Percentiles rank a stretch among this genome's conserved stretches.
These are phyloP conservation scores for Rhodosporidiobolus odoratus DNA, from an alignment of 768 basidiomycete species.

Conservation along the genomic window DNA sequence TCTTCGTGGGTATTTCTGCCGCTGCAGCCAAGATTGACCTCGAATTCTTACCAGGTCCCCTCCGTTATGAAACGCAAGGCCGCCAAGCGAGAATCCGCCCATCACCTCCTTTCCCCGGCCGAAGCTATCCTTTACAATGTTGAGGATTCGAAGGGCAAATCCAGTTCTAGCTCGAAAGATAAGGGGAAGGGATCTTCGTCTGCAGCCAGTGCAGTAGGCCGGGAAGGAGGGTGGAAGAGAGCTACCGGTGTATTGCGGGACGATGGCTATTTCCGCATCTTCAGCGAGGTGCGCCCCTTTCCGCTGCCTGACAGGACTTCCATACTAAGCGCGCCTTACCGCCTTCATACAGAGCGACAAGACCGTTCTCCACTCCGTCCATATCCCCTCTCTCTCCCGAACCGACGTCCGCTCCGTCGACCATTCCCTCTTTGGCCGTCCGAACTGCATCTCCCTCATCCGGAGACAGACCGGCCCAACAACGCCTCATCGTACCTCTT, in stretches of 20 bases:
- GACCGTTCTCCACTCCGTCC: conserved; percentile 25
- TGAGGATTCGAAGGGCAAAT: conserved; percentile 17
- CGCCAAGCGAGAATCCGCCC: conserved; percentile 29
- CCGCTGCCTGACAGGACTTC: background rate
- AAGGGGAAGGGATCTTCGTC: conserved; percentile 4
- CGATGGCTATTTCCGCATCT: conserved; percentile 32
- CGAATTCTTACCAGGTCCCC: conserved; percentile 11
- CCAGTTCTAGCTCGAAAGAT: conserved; percentile 12
- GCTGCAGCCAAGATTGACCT: background rate
- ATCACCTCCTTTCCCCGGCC: conserved; percentile 35
- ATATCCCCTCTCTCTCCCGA: conserved; percentile 47
- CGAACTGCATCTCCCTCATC: conserved; percentile 68
- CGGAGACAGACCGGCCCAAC: conserved; percentile 48
- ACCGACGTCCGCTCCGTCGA: conserved; percentile 76
- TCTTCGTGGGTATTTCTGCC: background rate
- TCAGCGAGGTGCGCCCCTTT: conserved; percentile 19
- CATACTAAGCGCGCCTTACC: background rate
- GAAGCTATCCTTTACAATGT: conserved; percentile 25
- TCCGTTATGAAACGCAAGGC: conserved; percentile 33
- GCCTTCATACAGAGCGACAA: conserved; percentile 27
- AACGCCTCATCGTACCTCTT: conserved; percentile 19
- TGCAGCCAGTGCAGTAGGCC: conserved; percentile 1
- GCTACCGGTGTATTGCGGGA: conserved; percentile 31
- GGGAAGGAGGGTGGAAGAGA: conserved; percentile 21
- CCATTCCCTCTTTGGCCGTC: conserved; percentile 67